These are phyloP conservation scores for Aspergillus intermedius DNA, from an alignment of 2,329 filamentous ascomycete species.

Conservation along the genomic window DNA sequence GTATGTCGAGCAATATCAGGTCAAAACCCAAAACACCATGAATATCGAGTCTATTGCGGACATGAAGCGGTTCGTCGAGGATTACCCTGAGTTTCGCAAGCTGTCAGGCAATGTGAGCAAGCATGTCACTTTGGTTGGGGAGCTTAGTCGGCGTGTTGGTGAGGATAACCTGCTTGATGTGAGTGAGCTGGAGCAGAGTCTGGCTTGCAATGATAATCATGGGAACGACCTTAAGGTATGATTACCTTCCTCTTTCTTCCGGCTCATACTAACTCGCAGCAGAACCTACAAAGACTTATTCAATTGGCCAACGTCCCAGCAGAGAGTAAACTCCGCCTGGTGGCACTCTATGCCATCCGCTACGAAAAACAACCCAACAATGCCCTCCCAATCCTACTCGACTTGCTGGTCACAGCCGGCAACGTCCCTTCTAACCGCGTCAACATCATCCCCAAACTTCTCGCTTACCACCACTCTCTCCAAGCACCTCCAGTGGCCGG, in stretches of 20 bases:
- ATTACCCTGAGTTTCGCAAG: slow-evolving; percentile 96
- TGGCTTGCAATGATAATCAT: slow-evolving; percentile 96
- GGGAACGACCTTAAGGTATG: slow-evolving; percentile 78
- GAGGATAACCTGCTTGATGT: slow-evolving; percentile 87
- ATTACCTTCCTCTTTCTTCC: background rate
- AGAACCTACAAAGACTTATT: slow-evolving; percentile 81
- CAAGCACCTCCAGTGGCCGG: slow-evolving; percentile 68
- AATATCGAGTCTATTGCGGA: slow-evolving; percentile 96
- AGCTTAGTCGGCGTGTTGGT: slow-evolving; percentile 80
- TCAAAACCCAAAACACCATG: slow-evolving; percentile 91
- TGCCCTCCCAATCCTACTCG: slow-evolving; percentile 74
- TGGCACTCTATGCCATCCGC: slow-evolving; percentile 88
- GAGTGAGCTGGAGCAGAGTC: slow-evolving; percentile 90
- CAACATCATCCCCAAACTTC: slow-evolving; percentile 71
- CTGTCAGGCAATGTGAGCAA: slow-evolving; percentile 97
- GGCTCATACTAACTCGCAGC: background rate
- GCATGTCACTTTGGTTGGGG: slow-evolving; percentile 91
- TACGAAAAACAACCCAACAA: slow-evolving; percentile 84
- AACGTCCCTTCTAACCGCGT: slow-evolving; percentile 69
- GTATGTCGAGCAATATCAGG: slow-evolving; percentile 97
- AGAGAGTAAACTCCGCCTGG: slow-evolving; percentile 80
- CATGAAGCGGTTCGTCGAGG: slow-evolving; percentile 99
- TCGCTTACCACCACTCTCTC: slow-evolving; percentile 79
- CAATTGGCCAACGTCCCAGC: slow-evolving; percentile 68
- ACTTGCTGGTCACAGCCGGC: slow-evolving; percentile 79